Percentiles rank a stretch among this genome's conserved stretches.
Evolutionary conservation across 306 rosid species (phyloP).

Genomic region (Trifolium pratense): DNA sequence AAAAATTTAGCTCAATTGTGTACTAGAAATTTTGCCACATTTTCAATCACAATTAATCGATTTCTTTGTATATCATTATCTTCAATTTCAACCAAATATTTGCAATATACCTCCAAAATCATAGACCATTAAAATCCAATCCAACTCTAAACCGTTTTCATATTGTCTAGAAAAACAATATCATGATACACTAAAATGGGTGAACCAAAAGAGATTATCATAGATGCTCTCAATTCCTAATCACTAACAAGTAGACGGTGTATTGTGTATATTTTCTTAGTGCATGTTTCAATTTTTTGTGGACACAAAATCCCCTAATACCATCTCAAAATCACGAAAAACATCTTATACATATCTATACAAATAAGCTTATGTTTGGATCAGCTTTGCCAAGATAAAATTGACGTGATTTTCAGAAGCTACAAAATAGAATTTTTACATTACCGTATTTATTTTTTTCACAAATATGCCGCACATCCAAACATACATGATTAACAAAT

Average conservation of each 20-base stretch:
- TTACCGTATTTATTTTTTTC: no score
- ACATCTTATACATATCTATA: neutral
- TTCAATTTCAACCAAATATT: neutral
- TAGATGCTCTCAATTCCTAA: neutral
- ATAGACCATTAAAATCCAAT: slow-evolving; percentile 41
- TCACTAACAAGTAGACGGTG: neutral
- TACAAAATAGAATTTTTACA: no score
- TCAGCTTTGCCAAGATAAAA: no score
- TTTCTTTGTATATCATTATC: slow-evolving; percentile 19
- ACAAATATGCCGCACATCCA: no score
- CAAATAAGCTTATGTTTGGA: no score
- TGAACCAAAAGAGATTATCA: slow-evolving; percentile 23
- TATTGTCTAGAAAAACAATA: slow-evolving; percentile 32
- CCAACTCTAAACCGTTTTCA: slow-evolving; percentile 27
- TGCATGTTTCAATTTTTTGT: neutral
- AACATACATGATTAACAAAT: no score
- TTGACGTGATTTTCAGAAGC: no score
- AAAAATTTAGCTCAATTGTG: no score
- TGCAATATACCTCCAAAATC: slow-evolving; percentile 14
- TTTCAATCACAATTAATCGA: slow-evolving; percentile 3
- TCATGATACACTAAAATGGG: slow-evolving; percentile 26
- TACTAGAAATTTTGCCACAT: no score
- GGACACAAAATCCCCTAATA: neutral
- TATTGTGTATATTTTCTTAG: neutral
- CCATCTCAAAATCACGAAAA: neutral